phyloP scores from a whole-genome alignment of 441 rosid genomes.

The Adansonia gregorii region DNA sequence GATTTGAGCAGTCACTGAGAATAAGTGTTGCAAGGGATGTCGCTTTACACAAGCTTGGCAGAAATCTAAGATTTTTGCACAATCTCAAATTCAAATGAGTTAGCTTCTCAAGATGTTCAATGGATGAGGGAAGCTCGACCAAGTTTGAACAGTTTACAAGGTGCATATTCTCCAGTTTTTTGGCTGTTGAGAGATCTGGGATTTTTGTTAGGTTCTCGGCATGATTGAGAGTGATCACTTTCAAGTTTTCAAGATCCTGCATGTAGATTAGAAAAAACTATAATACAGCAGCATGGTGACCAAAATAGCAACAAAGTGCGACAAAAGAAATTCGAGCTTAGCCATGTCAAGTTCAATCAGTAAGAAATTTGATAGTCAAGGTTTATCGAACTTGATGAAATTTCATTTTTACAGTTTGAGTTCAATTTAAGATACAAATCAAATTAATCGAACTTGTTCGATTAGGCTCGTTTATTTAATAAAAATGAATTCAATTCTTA shows the following conservation, averaged over 20 bases:
- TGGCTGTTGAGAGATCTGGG: not conserved
- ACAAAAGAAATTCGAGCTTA: too few species aligned
- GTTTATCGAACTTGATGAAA: too few species aligned
- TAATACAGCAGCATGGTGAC: too few species aligned
- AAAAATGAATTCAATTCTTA: too few species aligned
- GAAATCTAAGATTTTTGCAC: not conserved
- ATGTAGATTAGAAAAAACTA: not conserved
- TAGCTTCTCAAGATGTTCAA: slow-evolving; percentile 3
- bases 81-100: not conserved
- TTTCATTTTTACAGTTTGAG: too few species aligned
- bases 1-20: slow-evolving; percentile 32
- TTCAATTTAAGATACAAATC: too few species aligned
- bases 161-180: not conserved
- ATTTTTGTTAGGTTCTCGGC: not conserved
- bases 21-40: slow-evolving; percentile 35
- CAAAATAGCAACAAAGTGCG: too few species aligned
- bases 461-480: too few species aligned
- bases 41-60: not conserved
- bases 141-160: not conserved
- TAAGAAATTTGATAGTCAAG: too few species aligned
- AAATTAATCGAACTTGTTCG: too few species aligned
- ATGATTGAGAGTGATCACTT: slow-evolving; percentile 28
- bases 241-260: slow-evolving; percentile 27
- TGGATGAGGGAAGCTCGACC: not conserved
- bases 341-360: too few species aligned